Evolutionary conservation across 2,329 filamentous ascomycete species (phyloP), one percentile per base, ranked within the genome.

Genomic region (Paecilomyces fulvus): DNA sequence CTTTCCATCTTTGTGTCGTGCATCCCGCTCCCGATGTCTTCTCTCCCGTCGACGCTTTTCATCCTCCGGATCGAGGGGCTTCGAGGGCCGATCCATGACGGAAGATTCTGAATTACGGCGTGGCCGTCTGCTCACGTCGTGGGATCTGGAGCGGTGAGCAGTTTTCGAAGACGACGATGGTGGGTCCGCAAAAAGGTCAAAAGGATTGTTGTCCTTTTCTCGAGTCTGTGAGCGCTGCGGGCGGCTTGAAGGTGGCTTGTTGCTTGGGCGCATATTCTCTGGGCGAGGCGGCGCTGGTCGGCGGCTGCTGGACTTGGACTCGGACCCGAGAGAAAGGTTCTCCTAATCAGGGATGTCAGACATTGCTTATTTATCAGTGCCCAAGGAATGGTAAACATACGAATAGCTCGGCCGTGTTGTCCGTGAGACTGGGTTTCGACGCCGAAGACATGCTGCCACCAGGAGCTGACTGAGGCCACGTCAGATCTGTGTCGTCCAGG

Each of bases 21-120:
- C 68, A 64, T 79, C 73, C 69, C 80, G 78, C 49, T 80, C 79
- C 48, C 79, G 75, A 55, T 79, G 70, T 52, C 70, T 75, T 56
- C 77, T 71, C 59, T 79, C 76, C 37, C 74, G 69, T 57, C 80
- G 75, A 51, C 81, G 68, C 74, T 77, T 67, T 54, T 82, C 79
- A 43, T 75, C 79, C 50, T 77, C 76, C 65, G 73, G 73, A 63
- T 76, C 66, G 67, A 79, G 57, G 64, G 77, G 68, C 72, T 79
- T 74, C 8, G 71, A 70, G 58, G 80, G 60, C 30, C 74, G 74
- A 31, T 78, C 82, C 69, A 83, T 78, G 53, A 84, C 73, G 1
- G 84, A 87, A 0, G 83, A 84, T 61, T 86, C 83, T 0, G 84
- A 86, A 64, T 85, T 84, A 54, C 83, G 80, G 56, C 83, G 78